Evolutionary conservation across 1,284 basidiomycete species (phyloP).

Genomic region (Laetiporus sulphureus): DNA sequence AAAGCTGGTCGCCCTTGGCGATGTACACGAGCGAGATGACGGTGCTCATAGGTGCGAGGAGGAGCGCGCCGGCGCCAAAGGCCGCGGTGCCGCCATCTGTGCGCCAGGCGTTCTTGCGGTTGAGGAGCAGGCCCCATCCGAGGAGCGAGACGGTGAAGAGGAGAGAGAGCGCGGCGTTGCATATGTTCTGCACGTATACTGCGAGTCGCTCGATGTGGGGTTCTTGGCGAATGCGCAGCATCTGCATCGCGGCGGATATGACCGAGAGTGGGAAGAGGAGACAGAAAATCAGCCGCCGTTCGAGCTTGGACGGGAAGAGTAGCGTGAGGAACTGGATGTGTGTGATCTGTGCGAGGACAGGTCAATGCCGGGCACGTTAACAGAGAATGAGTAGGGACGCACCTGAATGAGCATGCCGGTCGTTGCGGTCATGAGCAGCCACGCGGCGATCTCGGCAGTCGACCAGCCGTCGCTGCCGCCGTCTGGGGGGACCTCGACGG

Average conservation of each 20-base stretch:
- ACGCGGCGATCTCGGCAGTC: constrained; percentile 64
- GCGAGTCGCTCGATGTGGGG: constrained; percentile 52
- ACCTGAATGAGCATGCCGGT: constrained; percentile 85
- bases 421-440: constrained; percentile 85
- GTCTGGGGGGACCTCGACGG: constrained; percentile 73
- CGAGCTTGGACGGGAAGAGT: constrained; percentile 90
- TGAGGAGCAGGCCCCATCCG: constrained; percentile 92
- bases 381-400: constrained; percentile 12
- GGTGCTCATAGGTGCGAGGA: constrained; percentile 74
- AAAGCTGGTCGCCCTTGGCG: constrained; percentile 70
- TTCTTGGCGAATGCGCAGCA: constrained; percentile 61
- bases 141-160: constrained; percentile 88
- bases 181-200: constrained; percentile 85
- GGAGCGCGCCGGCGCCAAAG: constrained; percentile 81
- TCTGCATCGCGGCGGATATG: constrained; percentile 79
- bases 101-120: constrained; percentile 92
- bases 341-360: constrained; percentile 59
- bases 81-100: constrained; percentile 93
- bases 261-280: constrained; percentile 89
- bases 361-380: neutral
- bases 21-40: constrained; percentile 85
- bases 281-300: constrained; percentile 82
- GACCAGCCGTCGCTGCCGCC: constrained; percentile 53
- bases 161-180: constrained; percentile 93
- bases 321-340: constrained; percentile 98